Conservation (phyloP, 768 basidiomycete genomes). For the Ramaria sp. region DNA sequence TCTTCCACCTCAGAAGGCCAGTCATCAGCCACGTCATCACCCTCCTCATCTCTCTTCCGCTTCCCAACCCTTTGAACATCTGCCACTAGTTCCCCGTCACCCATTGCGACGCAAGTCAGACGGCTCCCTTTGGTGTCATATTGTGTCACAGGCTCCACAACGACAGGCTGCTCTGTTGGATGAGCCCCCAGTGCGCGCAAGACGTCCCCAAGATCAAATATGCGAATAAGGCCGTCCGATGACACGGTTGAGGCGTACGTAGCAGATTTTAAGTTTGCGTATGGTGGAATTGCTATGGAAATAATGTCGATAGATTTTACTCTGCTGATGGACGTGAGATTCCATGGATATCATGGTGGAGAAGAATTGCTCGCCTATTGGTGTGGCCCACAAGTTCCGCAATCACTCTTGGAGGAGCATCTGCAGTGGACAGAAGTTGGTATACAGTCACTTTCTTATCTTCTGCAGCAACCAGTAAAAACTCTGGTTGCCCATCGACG, state of each 20-base stretch:
- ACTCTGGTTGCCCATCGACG: constrained; percentile 38
- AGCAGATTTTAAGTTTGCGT: constrained; percentile 28
- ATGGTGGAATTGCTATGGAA: constrained; percentile 42
- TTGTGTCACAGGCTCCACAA: constrained; percentile 45
- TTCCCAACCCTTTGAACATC: constrained; percentile 16
- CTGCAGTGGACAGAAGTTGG: constrained; percentile 37
- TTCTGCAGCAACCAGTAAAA: constrained; percentile 80
- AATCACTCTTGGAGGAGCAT: constrained; percentile 41
- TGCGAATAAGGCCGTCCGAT: constrained; percentile 77
- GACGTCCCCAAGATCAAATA: constrained; percentile 59
- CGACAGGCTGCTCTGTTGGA: constrained; percentile 14
- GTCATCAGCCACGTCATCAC: constrained; percentile 13
- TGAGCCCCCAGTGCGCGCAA: constrained; percentile 17
- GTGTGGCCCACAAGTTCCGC: constrained; percentile 71
- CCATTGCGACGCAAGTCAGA: constrained; percentile 62
- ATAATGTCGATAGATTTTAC: constrained; percentile 75
- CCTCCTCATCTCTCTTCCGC: constrained; percentile 24
- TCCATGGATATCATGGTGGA: neutral
- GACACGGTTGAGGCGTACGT: constrained; percentile 70
- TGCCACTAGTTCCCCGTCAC: constrained; percentile 33
- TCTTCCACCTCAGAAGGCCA: constrained; percentile 23
- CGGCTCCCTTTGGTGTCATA: constrained; percentile 85
- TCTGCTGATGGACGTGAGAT: constrained; percentile 26
- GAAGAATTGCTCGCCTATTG: constrained; percentile 55
- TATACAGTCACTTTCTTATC: constrained; percentile 84